Conservation (phyloP, 768 basidiomycete species). For the Omphalotus guepiniiformis region DNA sequence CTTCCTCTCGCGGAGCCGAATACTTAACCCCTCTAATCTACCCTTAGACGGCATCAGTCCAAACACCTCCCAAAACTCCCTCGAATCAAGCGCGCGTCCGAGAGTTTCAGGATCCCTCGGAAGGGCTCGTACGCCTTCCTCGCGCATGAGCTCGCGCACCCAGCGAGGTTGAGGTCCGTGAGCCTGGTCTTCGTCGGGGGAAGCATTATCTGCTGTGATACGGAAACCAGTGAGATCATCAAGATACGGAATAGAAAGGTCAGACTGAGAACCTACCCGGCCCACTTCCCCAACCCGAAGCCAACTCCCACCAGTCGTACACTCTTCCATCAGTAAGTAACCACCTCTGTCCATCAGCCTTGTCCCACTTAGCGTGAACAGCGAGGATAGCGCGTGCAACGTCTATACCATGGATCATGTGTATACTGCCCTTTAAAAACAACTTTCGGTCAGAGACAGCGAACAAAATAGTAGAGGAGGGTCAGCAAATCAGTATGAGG, state of each 20-base stretch:
- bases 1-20: too few relatives aligned
- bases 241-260: neutral
- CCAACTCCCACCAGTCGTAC: constrained; percentile 70
- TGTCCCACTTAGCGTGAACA: constrained; percentile 40
- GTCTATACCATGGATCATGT: constrained; percentile 60
- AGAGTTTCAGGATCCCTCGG: constrained; percentile 47
- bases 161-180: constrained; percentile 43
- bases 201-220: too few relatives aligned
- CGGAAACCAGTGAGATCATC: neutral
- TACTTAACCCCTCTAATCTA: constrained; percentile 27
- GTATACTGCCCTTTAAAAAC: constrained; percentile 44
- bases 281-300: constrained; percentile 45
- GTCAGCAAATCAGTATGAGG: too few relatives aligned
- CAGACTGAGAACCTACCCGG: too few relatives aligned
- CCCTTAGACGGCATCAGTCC: constrained; percentile 38
- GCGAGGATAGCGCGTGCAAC: constrained; percentile 57
- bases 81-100: constrained; percentile 52
- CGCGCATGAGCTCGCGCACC: constrained; percentile 57
- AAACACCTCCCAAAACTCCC: constrained; percentile 57
- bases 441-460: neutral
- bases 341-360: constrained; percentile 51
- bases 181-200: too few relatives aligned
- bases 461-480: neutral
- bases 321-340: constrained; percentile 50
- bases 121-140: constrained; percentile 42